A percentile compares a stretch with the other conserved stretches of the same genome.
These are phyloP conservation scores for Lolium multiflorum DNA, from an alignment of 176 grass and related monocot species.

Conservation along the genomic window DNA sequence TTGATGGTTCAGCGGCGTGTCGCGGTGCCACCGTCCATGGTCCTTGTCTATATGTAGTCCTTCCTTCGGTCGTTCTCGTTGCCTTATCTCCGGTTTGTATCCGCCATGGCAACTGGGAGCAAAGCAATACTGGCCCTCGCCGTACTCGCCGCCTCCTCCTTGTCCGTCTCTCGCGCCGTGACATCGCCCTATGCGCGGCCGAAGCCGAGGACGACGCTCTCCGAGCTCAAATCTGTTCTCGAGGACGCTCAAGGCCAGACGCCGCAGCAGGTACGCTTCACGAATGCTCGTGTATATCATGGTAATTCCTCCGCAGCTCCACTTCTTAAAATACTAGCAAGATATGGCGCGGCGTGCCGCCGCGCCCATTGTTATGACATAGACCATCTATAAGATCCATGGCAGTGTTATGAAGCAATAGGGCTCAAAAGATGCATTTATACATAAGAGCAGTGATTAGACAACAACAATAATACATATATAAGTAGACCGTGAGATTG, in stretches of 20 bases:
- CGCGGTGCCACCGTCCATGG: background rate
- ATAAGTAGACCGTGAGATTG: no score
- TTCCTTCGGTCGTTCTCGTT: background rate
- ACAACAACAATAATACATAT: no score
- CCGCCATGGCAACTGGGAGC: background rate
- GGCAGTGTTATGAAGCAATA: no score
- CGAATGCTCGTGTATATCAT: background rate
- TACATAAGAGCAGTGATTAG: no score
- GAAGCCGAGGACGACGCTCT: constrained; percentile 39
- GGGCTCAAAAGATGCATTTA: no score
- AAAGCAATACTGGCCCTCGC: background rate
- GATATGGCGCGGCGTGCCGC: no score
- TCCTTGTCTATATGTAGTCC: background rate
- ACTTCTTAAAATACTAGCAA: no score
- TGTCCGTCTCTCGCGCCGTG: constrained; percentile 24
- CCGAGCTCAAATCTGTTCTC: background rate
- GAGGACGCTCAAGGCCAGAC: constrained; percentile 47
- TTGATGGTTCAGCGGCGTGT: background rate
- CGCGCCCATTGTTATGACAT: no score
- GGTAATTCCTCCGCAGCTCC: background rate
- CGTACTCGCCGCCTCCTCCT: background rate
- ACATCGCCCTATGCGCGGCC: constrained; percentile 54
- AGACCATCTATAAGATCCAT: no score
- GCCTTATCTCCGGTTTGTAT: no score
- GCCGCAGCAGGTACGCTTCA: constrained; percentile 62